Evolutionary conservation across 768 basidiomycete genomes (phyloP), one percentile per base, ranked within the genome.

Genomic region (Zangia roseola): DNA sequence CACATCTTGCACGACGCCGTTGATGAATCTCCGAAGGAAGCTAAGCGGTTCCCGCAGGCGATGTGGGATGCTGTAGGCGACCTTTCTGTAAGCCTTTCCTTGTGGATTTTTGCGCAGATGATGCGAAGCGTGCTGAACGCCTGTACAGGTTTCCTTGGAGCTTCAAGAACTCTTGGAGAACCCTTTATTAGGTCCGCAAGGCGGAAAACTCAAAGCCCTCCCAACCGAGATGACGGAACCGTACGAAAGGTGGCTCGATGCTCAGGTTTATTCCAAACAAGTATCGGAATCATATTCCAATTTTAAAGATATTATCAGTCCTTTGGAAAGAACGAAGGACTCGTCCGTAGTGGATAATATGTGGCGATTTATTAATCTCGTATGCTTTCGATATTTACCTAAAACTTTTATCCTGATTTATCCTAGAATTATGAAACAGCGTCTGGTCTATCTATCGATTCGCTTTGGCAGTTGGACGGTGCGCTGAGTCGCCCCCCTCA

Each of bases 21-120:
- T 12, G 79, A 84, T 10, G 90, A 91, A 66, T 77, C 83, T 4
- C 88, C 88, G 1, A 77, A 73, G 41, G 88, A 90, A 48, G 80
- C 81, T 6, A 85, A 80, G 60, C 82, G 83, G 10, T 91, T 92
- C 55, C 85, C 88, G 0, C 88, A 91, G 64, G 71, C 76, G 3
- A 72, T 93, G 44, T 92, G 86, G 82, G 83, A 93, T 55, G 84
- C 89, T 34, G 74, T 90, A 33, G 91, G 90, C 12, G 87, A 92
- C 67, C 74, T 93, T 50, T 84, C 88, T 35, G 90, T 88, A 69
- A 56, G 75, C 71, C n/a, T 35, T 13, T 14, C 49, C 80, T 80
- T 36, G 84, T 85, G 64, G 50, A 71, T 69, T 14, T 20, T 37
- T 9, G 6, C 12, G 26, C 46, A 20, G 54, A 16, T 28, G 42